These are phyloP conservation scores for Ajuga chamaepitys DNA, from an alignment of 257 asterid species.

Conservation along the genomic window DNA sequence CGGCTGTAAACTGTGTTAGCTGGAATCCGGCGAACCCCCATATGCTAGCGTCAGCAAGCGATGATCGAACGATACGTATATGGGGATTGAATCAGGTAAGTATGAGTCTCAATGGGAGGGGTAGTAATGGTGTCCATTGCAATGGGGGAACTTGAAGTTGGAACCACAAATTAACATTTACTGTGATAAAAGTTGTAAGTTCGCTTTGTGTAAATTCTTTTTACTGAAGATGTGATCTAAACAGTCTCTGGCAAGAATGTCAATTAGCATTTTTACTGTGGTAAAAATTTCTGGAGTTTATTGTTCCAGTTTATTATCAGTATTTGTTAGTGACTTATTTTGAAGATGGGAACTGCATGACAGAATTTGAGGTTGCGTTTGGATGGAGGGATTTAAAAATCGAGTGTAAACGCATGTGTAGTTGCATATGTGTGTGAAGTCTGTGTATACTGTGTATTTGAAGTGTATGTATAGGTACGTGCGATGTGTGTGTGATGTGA, in stretches of 20 bases:
- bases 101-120: constrained; percentile 30
- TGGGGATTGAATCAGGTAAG: constrained; percentile 74
- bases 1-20: constrained; percentile 79
- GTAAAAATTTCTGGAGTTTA: constrained; percentile 15
- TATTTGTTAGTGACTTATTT: background rate
- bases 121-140: constrained; percentile 61
- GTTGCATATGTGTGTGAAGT: too few relatives aligned
- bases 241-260: constrained; percentile 34
- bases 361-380: too few relatives aligned
- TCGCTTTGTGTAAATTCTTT: constrained; percentile 53
- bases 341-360: background rate
- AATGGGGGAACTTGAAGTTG: constrained; percentile 58
- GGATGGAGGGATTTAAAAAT: too few relatives aligned
- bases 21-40: constrained; percentile 84
- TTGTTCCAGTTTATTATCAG: background rate
- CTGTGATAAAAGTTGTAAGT: too few relatives aligned
- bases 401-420: too few relatives aligned
- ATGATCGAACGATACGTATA: constrained; percentile 76
- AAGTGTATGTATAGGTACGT: too few relatives aligned
- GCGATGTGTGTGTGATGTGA: too few relatives aligned
- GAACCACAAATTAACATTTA: background rate
- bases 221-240: constrained; percentile 30
- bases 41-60: constrained; percentile 90
- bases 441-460: too few relatives aligned
- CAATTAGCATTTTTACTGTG: constrained; percentile 33